These are phyloP conservation scores for Sporothrix globosa DNA, from an alignment of 2,329 filamentous ascomycete species.

Conservation along the genomic window DNA sequence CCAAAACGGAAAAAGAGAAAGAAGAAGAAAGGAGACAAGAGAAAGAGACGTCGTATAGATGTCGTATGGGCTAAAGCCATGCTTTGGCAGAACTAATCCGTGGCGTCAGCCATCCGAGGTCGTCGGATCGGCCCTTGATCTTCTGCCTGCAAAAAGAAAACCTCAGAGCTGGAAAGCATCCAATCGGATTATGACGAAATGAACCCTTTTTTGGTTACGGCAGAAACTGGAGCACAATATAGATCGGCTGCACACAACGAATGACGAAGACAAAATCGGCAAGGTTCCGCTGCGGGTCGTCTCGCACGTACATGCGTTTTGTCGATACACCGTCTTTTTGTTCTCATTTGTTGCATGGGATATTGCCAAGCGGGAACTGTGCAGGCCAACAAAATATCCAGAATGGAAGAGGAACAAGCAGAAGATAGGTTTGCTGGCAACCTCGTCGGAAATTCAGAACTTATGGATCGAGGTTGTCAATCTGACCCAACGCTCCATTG, in stretches of 20 bases:
- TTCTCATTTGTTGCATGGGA: not conserved
- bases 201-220: not conserved
- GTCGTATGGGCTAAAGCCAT: not conserved
- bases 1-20: not conserved
- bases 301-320: not conserved
- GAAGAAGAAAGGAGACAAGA: not conserved
- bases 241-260: not conserved
- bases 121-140: constrained; percentile 31
- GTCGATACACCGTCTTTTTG: constrained; percentile 18
- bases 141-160: not conserved
- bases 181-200: constrained; percentile 13
- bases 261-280: not conserved
- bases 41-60: not conserved
- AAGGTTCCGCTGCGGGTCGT: constrained; percentile 12
- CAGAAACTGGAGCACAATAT: not conserved
- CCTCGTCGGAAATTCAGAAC: not conserved
- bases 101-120: not conserved
- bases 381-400: not conserved
- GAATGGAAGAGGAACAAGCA: not conserved
- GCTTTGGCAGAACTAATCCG: not conserved
- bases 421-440: not conserved
- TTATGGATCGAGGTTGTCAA: not conserved
- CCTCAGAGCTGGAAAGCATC: not conserved
- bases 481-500: not conserved
- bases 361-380: not conserved